These are phyloP conservation scores for Trichoderma arundinaceum DNA, from an alignment of 2,329 filamentous ascomycete species.

Conservation along the genomic window DNA sequence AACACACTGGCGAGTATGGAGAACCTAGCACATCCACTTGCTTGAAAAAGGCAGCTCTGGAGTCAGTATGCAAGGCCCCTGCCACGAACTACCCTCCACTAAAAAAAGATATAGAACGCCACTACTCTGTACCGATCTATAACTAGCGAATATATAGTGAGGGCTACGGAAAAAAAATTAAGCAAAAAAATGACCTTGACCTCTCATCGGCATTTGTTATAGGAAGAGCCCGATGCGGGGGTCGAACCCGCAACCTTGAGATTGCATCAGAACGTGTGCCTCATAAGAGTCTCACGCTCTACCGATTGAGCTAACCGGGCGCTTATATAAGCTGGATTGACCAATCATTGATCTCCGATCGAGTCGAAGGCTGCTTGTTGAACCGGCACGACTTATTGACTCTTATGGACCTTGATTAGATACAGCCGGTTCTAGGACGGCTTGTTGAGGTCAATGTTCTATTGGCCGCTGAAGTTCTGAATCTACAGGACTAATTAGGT, in stretches of 20 bases:
- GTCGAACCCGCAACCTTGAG: constrained; percentile 64
- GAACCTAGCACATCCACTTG: constrained; percentile 1
- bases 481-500: too few species aligned
- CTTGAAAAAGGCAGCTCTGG: not conserved
- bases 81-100: not conserved
- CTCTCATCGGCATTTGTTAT: constrained; percentile 34
- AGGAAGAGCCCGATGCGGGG: constrained; percentile 51
- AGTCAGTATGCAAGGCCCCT: not conserved
- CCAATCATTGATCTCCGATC: constrained; percentile 8
- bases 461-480: too few species aligned
- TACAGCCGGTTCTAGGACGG: too few species aligned
- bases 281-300: constrained; percentile 73
- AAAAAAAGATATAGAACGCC: not conserved
- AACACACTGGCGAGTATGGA: not conserved
- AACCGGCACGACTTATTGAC: not conserved
- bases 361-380: constrained; percentile 1
- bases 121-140: not conserved
- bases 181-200: not conserved
- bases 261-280: constrained; percentile 40
- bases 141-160: not conserved
- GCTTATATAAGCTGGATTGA: not conserved
- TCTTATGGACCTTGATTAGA: not conserved
- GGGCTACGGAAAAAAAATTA: not conserved
- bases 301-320: constrained; percentile 53
- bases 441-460: too few species aligned